Evolutionary conservation across 306 rosid species (phyloP).

Genomic region (Fragaria ananassa): DNA sequence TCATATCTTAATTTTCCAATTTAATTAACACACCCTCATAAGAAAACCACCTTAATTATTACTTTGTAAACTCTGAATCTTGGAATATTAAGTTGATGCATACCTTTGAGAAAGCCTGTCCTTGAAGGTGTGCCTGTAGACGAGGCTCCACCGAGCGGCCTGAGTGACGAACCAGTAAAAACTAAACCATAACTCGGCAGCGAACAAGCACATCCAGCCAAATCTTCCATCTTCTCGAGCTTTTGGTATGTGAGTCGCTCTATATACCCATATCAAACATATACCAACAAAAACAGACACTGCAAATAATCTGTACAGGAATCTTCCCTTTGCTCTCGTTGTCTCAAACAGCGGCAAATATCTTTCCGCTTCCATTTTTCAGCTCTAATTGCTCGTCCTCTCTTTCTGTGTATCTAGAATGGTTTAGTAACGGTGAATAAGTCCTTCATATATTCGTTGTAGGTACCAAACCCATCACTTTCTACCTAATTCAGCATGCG

Average conservation of each 20-base stretch:
- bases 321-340: constrained; percentile 29
- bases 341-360: constrained; percentile 55
- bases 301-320: constrained; percentile 30
- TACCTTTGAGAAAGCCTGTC: constrained; percentile 52
- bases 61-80: too few species aligned
- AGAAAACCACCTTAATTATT: too few species aligned
- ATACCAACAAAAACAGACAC: constrained; percentile 40
- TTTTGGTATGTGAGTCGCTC: constrained; percentile 33
- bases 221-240: constrained; percentile 27
- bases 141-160: constrained; percentile 49
- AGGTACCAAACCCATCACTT: too few species aligned
- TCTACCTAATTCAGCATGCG: too few species aligned
- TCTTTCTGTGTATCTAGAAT: too few species aligned
- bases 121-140: constrained; percentile 43
- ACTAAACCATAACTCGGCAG: constrained; percentile 62
- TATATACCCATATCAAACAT: constrained; percentile 49
- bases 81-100: too few species aligned
- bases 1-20: constrained; percentile 23
- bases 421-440: too few species aligned
- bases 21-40: too few species aligned
- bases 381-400: neutral
- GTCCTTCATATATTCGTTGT: too few species aligned
- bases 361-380: constrained; percentile 17
- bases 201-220: constrained; percentile 53
- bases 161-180: constrained; percentile 61